Conservation (phyloP, 2,329 filamentous ascomycete species). For the Aaosphaeria pasadenensis region DNA sequence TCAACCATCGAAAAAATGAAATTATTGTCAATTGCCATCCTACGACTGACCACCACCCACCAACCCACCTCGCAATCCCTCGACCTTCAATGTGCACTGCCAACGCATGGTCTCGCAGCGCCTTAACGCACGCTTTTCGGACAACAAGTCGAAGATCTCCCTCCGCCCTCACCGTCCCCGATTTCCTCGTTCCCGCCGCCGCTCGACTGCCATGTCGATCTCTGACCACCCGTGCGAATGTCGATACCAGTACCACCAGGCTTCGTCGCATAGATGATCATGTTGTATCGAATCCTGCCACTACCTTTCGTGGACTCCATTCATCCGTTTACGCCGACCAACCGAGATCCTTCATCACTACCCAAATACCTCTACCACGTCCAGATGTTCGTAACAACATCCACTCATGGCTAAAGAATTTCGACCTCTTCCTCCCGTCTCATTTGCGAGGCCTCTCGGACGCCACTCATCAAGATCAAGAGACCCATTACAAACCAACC, state of each 20-base stretch:
- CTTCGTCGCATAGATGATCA: neutral
- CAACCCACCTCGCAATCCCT: conserved; percentile 7
- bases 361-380: conserved; percentile 18
- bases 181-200: conserved; percentile 34
- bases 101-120: conserved; percentile 36
- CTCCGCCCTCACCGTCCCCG: conserved; percentile 23
- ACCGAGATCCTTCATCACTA: neutral
- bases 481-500: conserved; percentile 15
- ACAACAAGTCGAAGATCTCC: conserved; percentile 16
- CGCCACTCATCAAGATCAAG: neutral
- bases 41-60: too few species aligned
- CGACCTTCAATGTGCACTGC: conserved; percentile 34
- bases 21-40: too few species aligned
- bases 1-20: too few species aligned
- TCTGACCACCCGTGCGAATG: neutral
- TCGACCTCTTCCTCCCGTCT: conserved; percentile 37
- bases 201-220: neutral
- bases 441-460: conserved; percentile 21
- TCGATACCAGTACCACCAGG: neutral
- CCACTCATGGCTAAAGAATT: conserved; percentile 29
- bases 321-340: neutral
- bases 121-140: conserved; percentile 35
- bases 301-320: neutral
- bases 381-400: conserved; percentile 20
- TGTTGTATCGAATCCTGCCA: neutral